Evolutionary conservation across 2,329 filamentous ascomycete species (phyloP), one percentile per base, ranked within the genome.

Genomic region (Ceratocystiopsis sp.): DNA sequence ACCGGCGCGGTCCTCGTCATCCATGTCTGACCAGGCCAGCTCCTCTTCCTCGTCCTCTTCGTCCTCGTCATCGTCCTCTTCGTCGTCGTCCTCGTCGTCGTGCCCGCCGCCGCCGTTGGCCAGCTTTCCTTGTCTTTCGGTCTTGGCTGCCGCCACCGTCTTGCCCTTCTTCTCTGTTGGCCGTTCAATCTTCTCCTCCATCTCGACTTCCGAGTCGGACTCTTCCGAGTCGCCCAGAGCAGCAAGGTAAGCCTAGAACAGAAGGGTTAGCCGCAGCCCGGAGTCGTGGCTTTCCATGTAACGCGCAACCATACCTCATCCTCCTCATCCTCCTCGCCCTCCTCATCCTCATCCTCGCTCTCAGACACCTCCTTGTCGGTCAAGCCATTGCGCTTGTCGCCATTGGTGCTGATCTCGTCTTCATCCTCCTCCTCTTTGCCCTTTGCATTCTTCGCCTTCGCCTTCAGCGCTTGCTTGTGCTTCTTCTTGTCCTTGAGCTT

Each of bases 1-100:
- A 56, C 94, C 87, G 61, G 84, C 84, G 54, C 76, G 80, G 54
- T 93, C 86, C 49, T 59, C 56, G 40, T 84, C 83, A 43, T 82
- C 66, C 25, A 78, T 64, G 54, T 95, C 87, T 32, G 85, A 93
- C 50, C 94, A 74, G 4, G 87, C 80, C 38, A 95, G 86, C 50
- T 91, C 84, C 38, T 89, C 83, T 5, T 86, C 81, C 18, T 82
- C 80, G 0, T 80, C 76, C 1, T 78, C 78, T 0, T 79, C 74
- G 0, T 75, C 73, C 0, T 76, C 73, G 0, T 69, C 69, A 0
- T 72, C 67, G 0, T 66, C 65, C 9, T 63, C 61, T 1, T 67
- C 63, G 7, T 58, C 58, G 3, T 62, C 57, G 8, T 59, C 56
- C 55, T 52, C 41, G 10, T 45, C 46, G 1, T 46, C 45, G 2